Evolutionary conservation across 768 basidiomycete species (phyloP).

Genomic region (Gloeostereum incarnatum): DNA sequence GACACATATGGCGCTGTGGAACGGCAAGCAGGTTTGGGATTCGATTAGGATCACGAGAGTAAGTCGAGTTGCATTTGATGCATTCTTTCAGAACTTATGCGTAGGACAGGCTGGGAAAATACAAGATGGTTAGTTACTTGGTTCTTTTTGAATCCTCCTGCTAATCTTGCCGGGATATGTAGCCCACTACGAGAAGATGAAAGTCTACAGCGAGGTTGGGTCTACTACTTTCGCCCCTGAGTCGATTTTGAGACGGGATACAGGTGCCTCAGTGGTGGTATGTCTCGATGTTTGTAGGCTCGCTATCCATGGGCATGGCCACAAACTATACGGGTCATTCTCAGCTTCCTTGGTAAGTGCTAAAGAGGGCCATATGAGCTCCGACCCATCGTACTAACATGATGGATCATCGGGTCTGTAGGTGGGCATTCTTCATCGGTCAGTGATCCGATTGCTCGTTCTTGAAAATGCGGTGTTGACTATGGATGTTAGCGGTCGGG

Average conservation of each 20-base stretch:
- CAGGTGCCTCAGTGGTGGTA: constrained; percentile 39
- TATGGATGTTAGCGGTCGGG: constrained; percentile 4
- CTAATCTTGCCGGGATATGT: too few species aligned
- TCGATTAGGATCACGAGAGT: constrained; percentile 8
- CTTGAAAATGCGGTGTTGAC: neutral
- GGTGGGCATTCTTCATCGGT: too few species aligned
- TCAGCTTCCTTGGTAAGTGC: constrained; percentile 6
- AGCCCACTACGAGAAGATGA: constrained; percentile 23
- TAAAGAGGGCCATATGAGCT: too few species aligned
- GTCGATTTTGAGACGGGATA: neutral
- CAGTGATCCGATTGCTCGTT: neutral
- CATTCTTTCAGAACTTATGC: neutral
- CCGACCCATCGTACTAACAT: too few species aligned
- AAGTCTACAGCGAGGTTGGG: constrained; percentile 17
- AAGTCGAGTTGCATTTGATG: neutral
- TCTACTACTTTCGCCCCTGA: constrained; percentile 2
- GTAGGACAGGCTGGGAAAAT: neutral
- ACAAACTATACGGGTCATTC: constrained; percentile 5
- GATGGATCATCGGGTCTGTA: too few species aligned
- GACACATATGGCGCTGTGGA: constrained; percentile 30
- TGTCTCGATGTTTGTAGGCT: constrained; percentile 3
- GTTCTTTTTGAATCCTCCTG: too few species aligned
- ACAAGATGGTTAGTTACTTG: constrained; percentile 4
- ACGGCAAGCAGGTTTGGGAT: constrained; percentile 25
- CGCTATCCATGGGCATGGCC: constrained; percentile 3